These are phyloP conservation scores for Davidsoniella australis DNA, from an alignment of 2,329 filamentous ascomycete species.

Conservation along the genomic window DNA sequence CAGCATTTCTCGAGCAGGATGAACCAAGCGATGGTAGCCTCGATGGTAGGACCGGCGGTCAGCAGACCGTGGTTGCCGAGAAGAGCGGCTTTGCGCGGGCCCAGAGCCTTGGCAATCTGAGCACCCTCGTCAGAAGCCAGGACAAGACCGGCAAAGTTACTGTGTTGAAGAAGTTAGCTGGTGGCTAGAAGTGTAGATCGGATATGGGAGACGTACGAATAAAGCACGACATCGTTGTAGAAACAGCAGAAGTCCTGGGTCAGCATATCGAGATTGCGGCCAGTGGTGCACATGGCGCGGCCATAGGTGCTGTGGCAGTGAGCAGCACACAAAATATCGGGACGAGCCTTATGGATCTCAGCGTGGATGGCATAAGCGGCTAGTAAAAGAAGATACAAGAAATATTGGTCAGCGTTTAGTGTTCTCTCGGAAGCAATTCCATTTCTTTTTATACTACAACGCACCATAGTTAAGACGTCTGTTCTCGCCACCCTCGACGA, in stretches of 20 bases:
- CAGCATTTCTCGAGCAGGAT: slow-evolving; percentile 32
- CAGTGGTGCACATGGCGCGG: slow-evolving; percentile 41
- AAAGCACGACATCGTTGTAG: slow-evolving; percentile 31
- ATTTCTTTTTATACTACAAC: not conserved
- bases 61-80: slow-evolving; percentile 38
- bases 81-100: slow-evolving; percentile 24
- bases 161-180: slow-evolving; percentile 6
- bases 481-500: slow-evolving; percentile 43
- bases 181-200: not conserved
- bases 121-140: slow-evolving; percentile 33
- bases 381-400: no score
- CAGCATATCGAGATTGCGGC: slow-evolving; percentile 45
- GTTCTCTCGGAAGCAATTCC: no score
- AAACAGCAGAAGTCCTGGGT: slow-evolving; percentile 46
- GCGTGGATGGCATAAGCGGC: slow-evolving; percentile 18
- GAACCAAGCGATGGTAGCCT: slow-evolving; percentile 37
- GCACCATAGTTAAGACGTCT: slow-evolving; percentile 18
- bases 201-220: slow-evolving; percentile 14
- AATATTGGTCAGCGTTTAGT: no score
- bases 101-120: slow-evolving; percentile 26
- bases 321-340: slow-evolving; percentile 35
- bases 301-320: slow-evolving; percentile 39
- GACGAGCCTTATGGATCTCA: slow-evolving; percentile 36
- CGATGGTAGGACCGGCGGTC: slow-evolving; percentile 31
- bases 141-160: slow-evolving; percentile 34